These are phyloP conservation scores for Tulasnella sp. DNA, from an alignment of 768 basidiomycete species.

Conservation along the genomic window DNA sequence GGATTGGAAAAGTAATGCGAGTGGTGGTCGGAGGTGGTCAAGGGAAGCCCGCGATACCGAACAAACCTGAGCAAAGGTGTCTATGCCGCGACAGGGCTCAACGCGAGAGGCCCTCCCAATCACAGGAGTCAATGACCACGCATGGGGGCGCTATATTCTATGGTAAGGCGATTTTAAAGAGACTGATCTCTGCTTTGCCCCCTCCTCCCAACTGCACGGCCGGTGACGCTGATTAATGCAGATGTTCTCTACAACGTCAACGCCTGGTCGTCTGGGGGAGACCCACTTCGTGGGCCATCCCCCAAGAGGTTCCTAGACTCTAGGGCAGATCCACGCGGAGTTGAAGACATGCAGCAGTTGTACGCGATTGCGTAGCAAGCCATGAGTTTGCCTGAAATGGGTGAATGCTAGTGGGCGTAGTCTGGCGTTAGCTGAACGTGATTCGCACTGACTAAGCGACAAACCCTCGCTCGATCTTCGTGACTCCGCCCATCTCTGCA, in stretches of 20 bases:
- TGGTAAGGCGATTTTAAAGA: no score
- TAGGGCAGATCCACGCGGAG: conserved; percentile 44
- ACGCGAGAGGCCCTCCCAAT: no score
- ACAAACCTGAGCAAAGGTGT: no score
- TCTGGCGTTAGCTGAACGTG: neutral
- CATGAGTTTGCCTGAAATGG: conserved; percentile 69
- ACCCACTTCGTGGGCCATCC: conserved; percentile 41
- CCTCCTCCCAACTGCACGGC: conserved; percentile 43
- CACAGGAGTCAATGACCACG: no score
- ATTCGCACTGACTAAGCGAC: conserved; percentile 58
- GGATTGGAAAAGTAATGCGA: neutral
- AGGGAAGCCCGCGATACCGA: no score
- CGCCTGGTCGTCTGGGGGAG: conserved; percentile 61
- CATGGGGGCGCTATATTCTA: no score
- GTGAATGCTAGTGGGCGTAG: conserved; percentile 33
- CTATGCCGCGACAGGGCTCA: no score
- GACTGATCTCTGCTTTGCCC: conserved; percentile 63
- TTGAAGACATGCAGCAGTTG: conserved; percentile 93
- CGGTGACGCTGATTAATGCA: no score
- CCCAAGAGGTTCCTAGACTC: conserved; percentile 39
- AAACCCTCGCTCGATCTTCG: conserved; percentile 74
- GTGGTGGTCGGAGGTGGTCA: neutral
- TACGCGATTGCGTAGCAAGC: conserved; percentile 89
- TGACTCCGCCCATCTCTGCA: neutral
- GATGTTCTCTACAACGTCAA: conserved; percentile 60